These are phyloP conservation scores for Boechera divaricarpa DNA, from an alignment of 345 rosid species.

Conservation along the genomic window DNA sequence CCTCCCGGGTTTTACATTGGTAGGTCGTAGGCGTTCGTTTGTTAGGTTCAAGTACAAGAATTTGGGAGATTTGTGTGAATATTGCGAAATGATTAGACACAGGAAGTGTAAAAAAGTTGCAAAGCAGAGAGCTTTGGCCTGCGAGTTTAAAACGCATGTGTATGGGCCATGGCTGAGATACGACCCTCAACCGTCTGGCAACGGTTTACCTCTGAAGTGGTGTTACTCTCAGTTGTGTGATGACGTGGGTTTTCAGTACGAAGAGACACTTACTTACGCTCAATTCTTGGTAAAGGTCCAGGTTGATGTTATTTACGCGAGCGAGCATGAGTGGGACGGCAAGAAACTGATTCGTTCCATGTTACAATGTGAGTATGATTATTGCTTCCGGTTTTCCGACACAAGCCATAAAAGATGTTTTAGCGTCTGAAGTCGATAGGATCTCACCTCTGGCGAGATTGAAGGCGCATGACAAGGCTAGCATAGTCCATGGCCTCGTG, in stretches of 20 bases:
- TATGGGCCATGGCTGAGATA: slow-evolving; percentile 6
- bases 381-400: not conserved
- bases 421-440: not conserved
- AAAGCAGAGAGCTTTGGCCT: not conserved
- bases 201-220: not conserved
- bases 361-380: not conserved
- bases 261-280: not conserved
- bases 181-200: not conserved
- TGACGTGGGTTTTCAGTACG: not conserved
- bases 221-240: not conserved
- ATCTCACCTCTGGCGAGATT: not conserved
- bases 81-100: not conserved
- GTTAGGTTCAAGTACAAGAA: slow-evolving; percentile 5
- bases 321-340: slow-evolving; percentile 2
- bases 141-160: not conserved
- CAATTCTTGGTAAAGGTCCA: not conserved
- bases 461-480: not conserved
- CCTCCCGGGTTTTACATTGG: not conserved
- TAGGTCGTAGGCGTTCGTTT: not conserved
- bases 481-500: not conserved
- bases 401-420: not conserved
- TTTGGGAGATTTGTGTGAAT: not conserved
- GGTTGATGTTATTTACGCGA: not conserved
- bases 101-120: not conserved
- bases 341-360: not conserved